These are phyloP conservation scores for Fusarium vanettenii DNA, from an alignment of 2,329 filamentous ascomycete species.

Conservation along the genomic window DNA sequence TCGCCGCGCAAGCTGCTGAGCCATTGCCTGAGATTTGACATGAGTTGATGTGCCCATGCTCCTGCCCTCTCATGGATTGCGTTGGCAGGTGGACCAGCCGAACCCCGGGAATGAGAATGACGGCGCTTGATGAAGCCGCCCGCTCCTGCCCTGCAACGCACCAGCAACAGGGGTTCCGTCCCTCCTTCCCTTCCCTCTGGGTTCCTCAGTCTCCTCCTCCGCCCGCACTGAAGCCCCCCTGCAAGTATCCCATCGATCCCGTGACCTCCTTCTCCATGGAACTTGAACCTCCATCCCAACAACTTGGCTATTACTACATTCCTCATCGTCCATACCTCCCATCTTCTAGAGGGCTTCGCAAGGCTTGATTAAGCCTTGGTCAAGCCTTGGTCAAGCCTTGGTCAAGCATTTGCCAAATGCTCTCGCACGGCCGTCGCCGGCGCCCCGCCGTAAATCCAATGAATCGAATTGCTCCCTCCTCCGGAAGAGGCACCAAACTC, in stretches of 20 bases:
- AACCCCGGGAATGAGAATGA: slow-evolving; percentile 13
- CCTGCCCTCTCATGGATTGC: background rate
- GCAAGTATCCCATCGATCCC: background rate
- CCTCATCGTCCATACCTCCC: background rate
- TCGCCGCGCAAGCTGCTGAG: slow-evolving; percentile 17
- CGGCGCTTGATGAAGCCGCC: slow-evolving; percentile 9
- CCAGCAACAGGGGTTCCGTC: slow-evolving; percentile 13
- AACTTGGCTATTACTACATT: background rate
- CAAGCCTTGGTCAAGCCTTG: slow-evolving; percentile 2
- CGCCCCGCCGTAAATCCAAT: slow-evolving; percentile 3
- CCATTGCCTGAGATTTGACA: background rate
- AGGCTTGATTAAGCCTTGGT: slow-evolving; percentile 21
- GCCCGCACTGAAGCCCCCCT: background rate
- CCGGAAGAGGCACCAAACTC: slow-evolving; percentile 20
- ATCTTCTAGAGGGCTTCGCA: background rate
- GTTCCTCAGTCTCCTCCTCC: background rate
- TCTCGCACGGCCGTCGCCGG: slow-evolving; percentile 15
- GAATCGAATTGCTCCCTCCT: slow-evolving; percentile 9
- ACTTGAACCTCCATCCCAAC: background rate
- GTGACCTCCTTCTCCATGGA: background rate
- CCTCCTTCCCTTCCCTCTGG: background rate
- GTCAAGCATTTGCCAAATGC: background rate
- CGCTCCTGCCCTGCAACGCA: background rate
- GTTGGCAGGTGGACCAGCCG: slow-evolving; percentile 39
- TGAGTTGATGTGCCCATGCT: background rate